Evolutionary conservation across 768 basidiomycete species (phyloP), one percentile per base, ranked within the genome.

Genomic region (Pluteus cervinus): DNA sequence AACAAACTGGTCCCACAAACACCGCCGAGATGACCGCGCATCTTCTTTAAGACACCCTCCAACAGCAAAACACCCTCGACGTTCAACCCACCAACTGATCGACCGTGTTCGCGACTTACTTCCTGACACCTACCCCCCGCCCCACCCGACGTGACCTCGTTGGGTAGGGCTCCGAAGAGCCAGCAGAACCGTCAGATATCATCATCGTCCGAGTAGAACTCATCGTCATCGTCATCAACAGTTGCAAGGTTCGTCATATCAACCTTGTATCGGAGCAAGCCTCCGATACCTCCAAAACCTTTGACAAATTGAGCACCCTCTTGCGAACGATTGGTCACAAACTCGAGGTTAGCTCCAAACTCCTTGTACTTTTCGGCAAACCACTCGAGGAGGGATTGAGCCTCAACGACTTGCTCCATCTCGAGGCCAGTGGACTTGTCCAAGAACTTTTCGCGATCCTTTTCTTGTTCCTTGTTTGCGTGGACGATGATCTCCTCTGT

Each of bases 361-460:
- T 94, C 90, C 60, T 89, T 92, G 73, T 98, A 99, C 57, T 93
- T 91, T 58, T 98, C 96, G 30, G 96, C 84, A 58, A 98, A 91
- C 96, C 96, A 98, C 60, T 99, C 96, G 42, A 99, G 79, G 7
- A 98, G 75, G 33, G 86, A 70, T 53, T 86, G 76, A 2, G 96
- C 81, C 48, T 99, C 96, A 2, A 50, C 51, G 7, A 63, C 62
- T 58, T 86, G 83, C 57, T 99, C 96, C 96, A 99, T 99, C 70
- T 99, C 96, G 25, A 81, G 56, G 3, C 87, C 84, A 11, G 93
- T 99, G 3, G 87, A 86, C 62, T 94, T 93, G 73, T 99, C 96
- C 5, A 80, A 58, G 65, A 98, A 98, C 69, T 86, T 93, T 54
- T 91, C 89, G 46, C 87, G 82, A 54, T 96, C 91, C 60, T 88